A percentile compares a stretch with the other conserved stretches of the same genome.
Evolutionary conservation across 106 monocot species (phyloP).

Genomic region (Alisma plantagoaquatica): DNA sequence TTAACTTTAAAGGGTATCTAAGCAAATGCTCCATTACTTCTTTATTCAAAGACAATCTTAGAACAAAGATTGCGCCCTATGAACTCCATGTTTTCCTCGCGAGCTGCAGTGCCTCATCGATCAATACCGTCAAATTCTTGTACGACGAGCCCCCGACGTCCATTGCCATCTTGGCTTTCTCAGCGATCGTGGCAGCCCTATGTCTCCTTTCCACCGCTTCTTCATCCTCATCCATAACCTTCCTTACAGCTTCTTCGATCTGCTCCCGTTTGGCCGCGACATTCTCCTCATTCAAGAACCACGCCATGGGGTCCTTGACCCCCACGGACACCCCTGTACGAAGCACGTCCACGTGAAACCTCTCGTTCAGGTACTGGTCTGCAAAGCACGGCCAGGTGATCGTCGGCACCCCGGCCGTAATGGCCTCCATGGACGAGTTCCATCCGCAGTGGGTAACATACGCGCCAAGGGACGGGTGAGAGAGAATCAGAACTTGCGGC

Average conservation of each 20-base stretch:
- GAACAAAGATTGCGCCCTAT: no score
- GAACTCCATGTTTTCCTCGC: no score
- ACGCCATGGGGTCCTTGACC: slow-evolving; percentile 2
- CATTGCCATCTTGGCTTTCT: neutral
- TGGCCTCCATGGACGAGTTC: slow-evolving; percentile 21
- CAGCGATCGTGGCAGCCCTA: neutral
- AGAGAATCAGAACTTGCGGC: slow-evolving; percentile 18
- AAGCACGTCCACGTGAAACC: slow-evolving; percentile 13
- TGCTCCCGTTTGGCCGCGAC: neutral
- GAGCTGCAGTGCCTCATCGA: neutral
- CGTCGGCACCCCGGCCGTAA: slow-evolving; percentile 17
- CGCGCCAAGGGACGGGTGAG: slow-evolving; percentile 19
- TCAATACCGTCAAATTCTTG: neutral
- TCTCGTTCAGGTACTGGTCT: slow-evolving; percentile 28
- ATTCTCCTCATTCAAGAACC: neutral
- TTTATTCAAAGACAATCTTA: no score
- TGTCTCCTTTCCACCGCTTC: slow-evolving; percentile 1
- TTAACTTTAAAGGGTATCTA: no score
- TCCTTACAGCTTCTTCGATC: slow-evolving; percentile 4
- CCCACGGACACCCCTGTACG: neutral
- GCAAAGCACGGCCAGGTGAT: slow-evolving; percentile 20
- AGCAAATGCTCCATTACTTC: no score
- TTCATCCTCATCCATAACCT: neutral
- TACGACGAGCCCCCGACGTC: slow-evolving; percentile 9
- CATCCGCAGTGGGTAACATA: slow-evolving; percentile 14